Conservation (phyloP, 2,329 filamentous ascomycete species). For the Ophiostoma pallidulum region DNA sequence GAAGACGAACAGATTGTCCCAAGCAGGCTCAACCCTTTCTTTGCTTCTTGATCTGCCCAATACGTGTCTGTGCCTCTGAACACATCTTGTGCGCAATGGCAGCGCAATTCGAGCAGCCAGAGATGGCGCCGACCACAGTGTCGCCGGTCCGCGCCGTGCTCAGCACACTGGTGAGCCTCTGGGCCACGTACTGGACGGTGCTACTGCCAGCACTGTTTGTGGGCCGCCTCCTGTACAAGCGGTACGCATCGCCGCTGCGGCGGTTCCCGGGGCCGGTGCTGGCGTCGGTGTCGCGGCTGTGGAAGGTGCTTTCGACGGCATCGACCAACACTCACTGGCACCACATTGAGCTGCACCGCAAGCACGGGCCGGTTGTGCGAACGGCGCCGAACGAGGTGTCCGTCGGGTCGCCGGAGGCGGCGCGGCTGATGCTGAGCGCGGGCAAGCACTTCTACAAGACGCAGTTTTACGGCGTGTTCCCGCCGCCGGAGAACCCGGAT, state of each 20-base stretch:
- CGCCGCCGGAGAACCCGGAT: slow-evolving; percentile 46
- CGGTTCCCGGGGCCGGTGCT: slow-evolving; percentile 27
- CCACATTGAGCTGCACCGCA: slow-evolving; percentile 34
- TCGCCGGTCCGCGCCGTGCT: slow-evolving; percentile 20
- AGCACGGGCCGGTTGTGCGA: slow-evolving; percentile 40
- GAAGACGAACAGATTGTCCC: too few species aligned
- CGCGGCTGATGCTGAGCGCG: slow-evolving; percentile 35
- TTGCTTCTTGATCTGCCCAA: too few species aligned
- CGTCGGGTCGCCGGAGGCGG: slow-evolving; percentile 35
- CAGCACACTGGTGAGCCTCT: slow-evolving; percentile 14
- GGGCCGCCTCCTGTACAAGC: slow-evolving; percentile 22
- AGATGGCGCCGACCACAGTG: slow-evolving; percentile 19
- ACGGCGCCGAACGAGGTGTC: slow-evolving; percentile 40
- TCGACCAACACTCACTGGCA: slow-evolving; percentile 32
- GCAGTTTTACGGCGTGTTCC: slow-evolving; percentile 44
- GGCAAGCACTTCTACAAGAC: slow-evolving; percentile 46
- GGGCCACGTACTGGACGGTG: slow-evolving; percentile 23
- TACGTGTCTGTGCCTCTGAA: too few species aligned
- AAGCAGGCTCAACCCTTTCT: too few species aligned
- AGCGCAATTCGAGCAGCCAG: slow-evolving; percentile 2
- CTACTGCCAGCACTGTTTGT: slow-evolving; percentile 21
- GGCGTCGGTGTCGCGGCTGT: slow-evolving; percentile 29
- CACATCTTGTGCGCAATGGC: not conserved
- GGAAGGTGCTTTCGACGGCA: slow-evolving; percentile 32
- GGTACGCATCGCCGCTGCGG: slow-evolving; percentile 27